These are phyloP conservation scores for Xylariaceae sp. DNA, from an alignment of 2,329 filamentous ascomycete genomes.

Conservation along the genomic window DNA sequence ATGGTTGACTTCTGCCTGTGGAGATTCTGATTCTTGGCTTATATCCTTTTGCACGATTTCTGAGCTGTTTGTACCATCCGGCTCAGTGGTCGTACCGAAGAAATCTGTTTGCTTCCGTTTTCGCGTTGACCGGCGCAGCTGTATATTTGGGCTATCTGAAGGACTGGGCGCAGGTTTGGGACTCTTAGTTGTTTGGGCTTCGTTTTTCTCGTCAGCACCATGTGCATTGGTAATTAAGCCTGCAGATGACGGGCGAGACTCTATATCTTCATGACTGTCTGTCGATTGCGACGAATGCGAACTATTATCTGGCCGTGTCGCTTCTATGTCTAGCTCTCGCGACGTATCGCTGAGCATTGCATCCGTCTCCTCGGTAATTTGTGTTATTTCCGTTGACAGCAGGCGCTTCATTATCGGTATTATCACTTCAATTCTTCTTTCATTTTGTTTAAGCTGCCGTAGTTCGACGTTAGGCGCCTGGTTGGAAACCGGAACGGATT, in stretches of 20 bases:
- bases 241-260: neutral
- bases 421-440: constrained; percentile 19
- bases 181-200: neutral
- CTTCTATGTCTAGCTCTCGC: neutral
- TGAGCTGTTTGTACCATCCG: neutral
- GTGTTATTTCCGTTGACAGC: neutral
- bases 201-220: neutral
- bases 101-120: constrained; percentile 19
- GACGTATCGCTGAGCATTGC: neutral
- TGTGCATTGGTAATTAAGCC: neutral
- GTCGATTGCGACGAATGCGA: neutral
- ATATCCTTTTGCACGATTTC: neutral
- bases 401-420: constrained; percentile 12
- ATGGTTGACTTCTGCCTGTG: neutral
- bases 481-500: neutral
- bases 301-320: neutral
- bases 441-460: constrained; percentile 5
- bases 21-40: neutral
- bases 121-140: constrained; percentile 15
- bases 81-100: constrained; percentile 12
- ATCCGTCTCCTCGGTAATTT: neutral
- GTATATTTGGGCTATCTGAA: constrained; percentile 5
- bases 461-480: neutral
- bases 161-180: neutral
- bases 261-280: neutral